phyloP scores from a whole-genome alignment of 441 rosid species.

The Brassica balearica region DNA sequence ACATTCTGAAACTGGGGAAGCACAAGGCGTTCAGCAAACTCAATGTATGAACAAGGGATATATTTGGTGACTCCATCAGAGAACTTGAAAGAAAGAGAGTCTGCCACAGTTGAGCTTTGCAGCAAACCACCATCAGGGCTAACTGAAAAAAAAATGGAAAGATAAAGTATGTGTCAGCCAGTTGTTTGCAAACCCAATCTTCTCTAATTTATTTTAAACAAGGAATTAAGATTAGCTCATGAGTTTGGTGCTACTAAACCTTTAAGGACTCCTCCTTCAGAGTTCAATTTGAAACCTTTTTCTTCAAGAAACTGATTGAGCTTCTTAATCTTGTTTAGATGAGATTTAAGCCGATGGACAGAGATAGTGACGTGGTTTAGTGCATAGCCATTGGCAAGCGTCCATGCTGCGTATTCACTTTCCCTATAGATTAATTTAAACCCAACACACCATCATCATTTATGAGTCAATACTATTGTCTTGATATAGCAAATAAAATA shows the following conservation, averaged over 20 bases:
- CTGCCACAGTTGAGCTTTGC: slow-evolving; percentile 96
- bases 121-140: slow-evolving; percentile 91
- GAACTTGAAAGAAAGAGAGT: slow-evolving; percentile 63
- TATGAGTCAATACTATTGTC: slow-evolving; percentile 14
- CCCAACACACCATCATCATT: slow-evolving; percentile 16
- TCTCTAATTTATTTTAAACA: background rate
- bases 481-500: no score
- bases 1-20: slow-evolving; percentile 67
- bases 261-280: slow-evolving; percentile 89
- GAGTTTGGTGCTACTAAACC: slow-evolving; percentile 52
- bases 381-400: slow-evolving; percentile 93
- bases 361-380: slow-evolving; percentile 93
- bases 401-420: slow-evolving; percentile 99
- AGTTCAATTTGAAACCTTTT: slow-evolving; percentile 74
- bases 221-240: background rate
- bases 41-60: slow-evolving; percentile 83
- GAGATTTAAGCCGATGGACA: slow-evolving; percentile 75
- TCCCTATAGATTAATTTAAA: slow-evolving; percentile 53
- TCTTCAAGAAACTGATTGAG: slow-evolving; percentile 72
- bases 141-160: slow-evolving; percentile 49
- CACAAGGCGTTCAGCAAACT: slow-evolving; percentile 92
- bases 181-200: background rate
- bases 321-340: slow-evolving; percentile 60
- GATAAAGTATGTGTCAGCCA: background rate
- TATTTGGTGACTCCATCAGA: slow-evolving; percentile 66